phyloP scores from a whole-genome alignment of 305 asterid species.

The Fraxinus nigra region DNA sequence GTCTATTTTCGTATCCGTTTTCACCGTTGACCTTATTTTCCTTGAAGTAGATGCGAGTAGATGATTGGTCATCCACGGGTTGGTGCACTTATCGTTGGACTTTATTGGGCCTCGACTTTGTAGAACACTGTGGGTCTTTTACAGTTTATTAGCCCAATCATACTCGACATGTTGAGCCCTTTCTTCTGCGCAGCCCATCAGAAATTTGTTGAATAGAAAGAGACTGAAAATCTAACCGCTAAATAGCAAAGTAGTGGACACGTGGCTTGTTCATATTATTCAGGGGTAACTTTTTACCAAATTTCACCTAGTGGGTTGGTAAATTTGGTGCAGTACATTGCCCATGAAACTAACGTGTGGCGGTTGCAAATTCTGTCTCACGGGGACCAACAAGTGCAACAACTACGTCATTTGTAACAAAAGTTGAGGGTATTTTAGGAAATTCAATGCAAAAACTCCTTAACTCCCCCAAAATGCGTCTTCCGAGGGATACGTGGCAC shows the following conservation, averaged over 20 bases:
- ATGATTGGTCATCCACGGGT: neutral
- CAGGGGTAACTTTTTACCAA: neutral
- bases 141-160: neutral
- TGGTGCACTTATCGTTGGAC: too few relatives aligned
- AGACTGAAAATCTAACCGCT: neutral
- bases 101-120: neutral
- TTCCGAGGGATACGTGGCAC: slow-evolving; percentile 46
- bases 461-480: slow-evolving; percentile 18
- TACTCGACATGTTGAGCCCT: neutral
- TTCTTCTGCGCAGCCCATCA: neutral
- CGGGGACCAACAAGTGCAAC: slow-evolving; percentile 22
- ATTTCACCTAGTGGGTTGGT: slow-evolving; percentile 12
- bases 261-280: neutral
- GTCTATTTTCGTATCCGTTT: neutral
- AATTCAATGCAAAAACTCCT: neutral
- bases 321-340: slow-evolving; percentile 14
- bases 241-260: neutral
- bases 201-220: neutral
- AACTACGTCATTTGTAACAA: slow-evolving; percentile 23
- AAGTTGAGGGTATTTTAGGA: slow-evolving; percentile 31
- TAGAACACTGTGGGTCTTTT: neutral
- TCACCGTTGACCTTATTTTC: neutral
- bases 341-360: slow-evolving; percentile 38
- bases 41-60: too few relatives aligned
- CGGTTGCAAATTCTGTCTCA: slow-evolving; percentile 29